These are phyloP conservation scores for Tetrahymena thermophila DNA, from an alignment of 73 alveolate species.

Conservation along the genomic window DNA sequence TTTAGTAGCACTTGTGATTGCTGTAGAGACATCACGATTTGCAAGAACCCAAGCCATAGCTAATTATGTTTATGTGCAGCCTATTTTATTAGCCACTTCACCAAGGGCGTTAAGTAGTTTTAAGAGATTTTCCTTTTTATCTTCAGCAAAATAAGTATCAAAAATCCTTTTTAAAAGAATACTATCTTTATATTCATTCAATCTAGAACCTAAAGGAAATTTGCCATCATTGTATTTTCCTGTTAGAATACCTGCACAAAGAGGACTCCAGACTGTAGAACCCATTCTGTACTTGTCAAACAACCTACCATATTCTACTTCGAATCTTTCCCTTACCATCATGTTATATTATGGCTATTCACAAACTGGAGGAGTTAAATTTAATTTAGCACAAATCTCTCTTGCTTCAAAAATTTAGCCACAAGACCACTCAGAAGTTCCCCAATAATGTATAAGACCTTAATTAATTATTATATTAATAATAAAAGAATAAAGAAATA, in stretches of 20 bases:
- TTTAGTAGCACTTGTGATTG: conserved; percentile 80
- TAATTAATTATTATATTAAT: no score
- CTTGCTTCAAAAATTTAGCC: conserved; percentile 69
- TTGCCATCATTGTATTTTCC: conserved; percentile 90
- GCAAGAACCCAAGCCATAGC: conserved; percentile 89
- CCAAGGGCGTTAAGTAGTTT: conserved; percentile 34
- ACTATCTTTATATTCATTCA: conserved; percentile 7
- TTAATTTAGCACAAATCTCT: conserved; percentile 53
- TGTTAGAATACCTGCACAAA: conserved; percentile 77
- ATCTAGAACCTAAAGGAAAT: conserved; percentile 57
- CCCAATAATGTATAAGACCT: conserved; percentile 95
- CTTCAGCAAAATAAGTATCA: conserved; percentile 11
- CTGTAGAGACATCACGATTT: conserved; percentile 79
- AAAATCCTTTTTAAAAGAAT: neutral
- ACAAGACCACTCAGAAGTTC: conserved; percentile 93
- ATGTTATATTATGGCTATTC: conserved; percentile 89
- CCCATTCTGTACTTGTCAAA: conserved; percentile 64
- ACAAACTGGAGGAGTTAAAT: conserved; percentile 75
- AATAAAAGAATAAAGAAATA: neutral
- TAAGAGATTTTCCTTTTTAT: neutral
- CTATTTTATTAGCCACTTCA: conserved; percentile 51
- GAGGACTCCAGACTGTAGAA: conserved; percentile 87
- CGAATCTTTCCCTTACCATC: conserved; percentile 80
- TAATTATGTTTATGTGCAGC: conserved; percentile 70
- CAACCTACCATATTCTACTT: conserved; percentile 68